These are phyloP conservation scores for Secale cereale DNA, from an alignment of 176 grass and related monocot species.

Conservation along the genomic window DNA sequence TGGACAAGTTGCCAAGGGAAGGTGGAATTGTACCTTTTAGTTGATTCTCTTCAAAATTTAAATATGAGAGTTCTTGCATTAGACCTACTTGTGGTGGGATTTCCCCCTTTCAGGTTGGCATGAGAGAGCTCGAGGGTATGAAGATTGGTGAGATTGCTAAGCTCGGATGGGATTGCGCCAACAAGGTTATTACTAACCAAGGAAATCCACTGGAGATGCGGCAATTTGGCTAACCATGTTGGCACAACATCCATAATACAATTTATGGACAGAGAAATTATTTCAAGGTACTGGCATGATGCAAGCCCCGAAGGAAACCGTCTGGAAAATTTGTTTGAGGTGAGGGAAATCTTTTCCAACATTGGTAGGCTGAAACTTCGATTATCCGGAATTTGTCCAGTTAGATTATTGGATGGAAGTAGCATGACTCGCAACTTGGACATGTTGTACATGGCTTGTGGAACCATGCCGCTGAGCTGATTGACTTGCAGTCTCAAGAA, in stretches of 20 bases:
- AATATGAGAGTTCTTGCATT: neutral
- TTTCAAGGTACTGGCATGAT: neutral
- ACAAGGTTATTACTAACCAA: neutral
- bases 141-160: neutral
- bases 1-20: neutral
- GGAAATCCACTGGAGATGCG: neutral
- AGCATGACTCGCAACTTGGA: neutral
- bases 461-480: neutral
- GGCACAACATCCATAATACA: too few relatives aligned
- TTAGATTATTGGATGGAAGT: neutral
- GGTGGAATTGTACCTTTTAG: neutral
- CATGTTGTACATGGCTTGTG: constrained; percentile 14
- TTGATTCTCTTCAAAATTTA: neutral
- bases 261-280: neutral
- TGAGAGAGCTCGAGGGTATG: neutral
- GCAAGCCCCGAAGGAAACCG: too few relatives aligned
- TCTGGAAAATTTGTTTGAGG: too few relatives aligned
- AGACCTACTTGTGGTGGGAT: neutral
- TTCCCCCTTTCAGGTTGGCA: neutral
- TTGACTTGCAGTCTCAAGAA: neutral
- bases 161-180: neutral
- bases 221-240: too few relatives aligned
- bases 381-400: neutral
- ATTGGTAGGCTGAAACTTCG: neutral
- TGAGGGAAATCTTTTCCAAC: neutral